Evolutionary conservation across 2,329 filamentous ascomycete species (phyloP).

Genomic region (Diaporthe batatas): DNA sequence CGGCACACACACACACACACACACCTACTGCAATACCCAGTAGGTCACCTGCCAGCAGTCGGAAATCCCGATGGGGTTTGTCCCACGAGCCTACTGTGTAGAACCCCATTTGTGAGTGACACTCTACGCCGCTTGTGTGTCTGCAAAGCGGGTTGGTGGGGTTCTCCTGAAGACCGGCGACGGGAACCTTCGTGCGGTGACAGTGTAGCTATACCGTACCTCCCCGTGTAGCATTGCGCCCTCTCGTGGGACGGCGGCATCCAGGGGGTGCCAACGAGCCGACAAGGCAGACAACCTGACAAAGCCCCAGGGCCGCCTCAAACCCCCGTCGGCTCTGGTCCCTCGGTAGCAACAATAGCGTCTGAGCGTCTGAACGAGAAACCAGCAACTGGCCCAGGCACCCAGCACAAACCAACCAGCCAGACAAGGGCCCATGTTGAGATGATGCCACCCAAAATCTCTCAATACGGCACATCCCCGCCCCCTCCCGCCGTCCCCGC

Average conservation of each 20-base stretch:
- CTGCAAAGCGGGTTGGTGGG: neutral
- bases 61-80: slow-evolving; percentile 21
- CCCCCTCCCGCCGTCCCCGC: slow-evolving; percentile 15
- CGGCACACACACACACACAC: neutral
- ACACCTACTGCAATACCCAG: neutral
- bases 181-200: neutral
- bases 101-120: neutral
- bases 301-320: neutral
- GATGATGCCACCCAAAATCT: slow-evolving; percentile 17
- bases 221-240: slow-evolving; percentile 8
- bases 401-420: neutral
- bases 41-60: neutral
- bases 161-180: neutral
- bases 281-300: slow-evolving; percentile 9
- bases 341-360: neutral
- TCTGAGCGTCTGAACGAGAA: neutral
- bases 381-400: neutral
- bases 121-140: neutral
- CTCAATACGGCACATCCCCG: slow-evolving; percentile 14
- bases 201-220: neutral
- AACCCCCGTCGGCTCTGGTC: slow-evolving; percentile 4
- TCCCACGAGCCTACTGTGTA: slow-evolving; percentile 1
- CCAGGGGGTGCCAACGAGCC: neutral
- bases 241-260: neutral
- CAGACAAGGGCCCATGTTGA: neutral